phyloP scores from a whole-genome alignment of 805 yeast genomes.

The Grigorovia yakushimaensis region DNA sequence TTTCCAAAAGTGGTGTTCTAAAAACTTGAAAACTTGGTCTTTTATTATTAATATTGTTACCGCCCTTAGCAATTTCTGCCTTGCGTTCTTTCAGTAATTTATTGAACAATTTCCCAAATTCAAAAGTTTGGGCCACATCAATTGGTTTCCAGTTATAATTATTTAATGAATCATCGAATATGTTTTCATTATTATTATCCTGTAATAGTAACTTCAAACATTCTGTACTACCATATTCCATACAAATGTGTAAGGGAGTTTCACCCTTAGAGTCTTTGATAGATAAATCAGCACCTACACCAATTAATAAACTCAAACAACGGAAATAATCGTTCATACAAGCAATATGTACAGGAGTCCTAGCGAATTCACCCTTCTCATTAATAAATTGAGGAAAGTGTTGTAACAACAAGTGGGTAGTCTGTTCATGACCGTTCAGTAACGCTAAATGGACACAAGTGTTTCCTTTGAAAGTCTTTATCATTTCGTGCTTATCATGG shows the following conservation, averaged over 20 bases:
- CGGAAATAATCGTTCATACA: conserved; percentile 49
- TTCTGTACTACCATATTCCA: conserved; percentile 54
- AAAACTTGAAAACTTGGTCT: conserved; percentile 16
- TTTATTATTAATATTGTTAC: conserved; percentile 3
- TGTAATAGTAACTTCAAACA: conserved; percentile 45
- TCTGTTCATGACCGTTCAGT: conserved; percentile 53
- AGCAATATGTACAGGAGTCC: conserved; percentile 64
- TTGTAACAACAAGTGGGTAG: conserved; percentile 62
- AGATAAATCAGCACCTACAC: conserved; percentile 70
- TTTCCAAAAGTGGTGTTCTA: conserved; percentile 19
- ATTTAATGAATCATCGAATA: conserved; percentile 36
- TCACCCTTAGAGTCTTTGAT: conserved; percentile 65
- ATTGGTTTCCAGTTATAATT: conserved; percentile 54
- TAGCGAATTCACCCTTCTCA: conserved; percentile 36
- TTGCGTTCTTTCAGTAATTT: conserved; percentile 18
- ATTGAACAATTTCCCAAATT: conserved; percentile 37
- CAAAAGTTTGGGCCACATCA: conserved; percentile 48
- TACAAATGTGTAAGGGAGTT: conserved; percentile 77
- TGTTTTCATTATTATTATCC: conserved; percentile 22
- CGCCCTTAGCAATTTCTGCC: neutral
- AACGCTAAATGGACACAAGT: conserved; percentile 69
- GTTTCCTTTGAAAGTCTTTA: conserved; percentile 44
- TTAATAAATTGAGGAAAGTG: conserved; percentile 50
- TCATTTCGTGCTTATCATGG: conserved; percentile 42
- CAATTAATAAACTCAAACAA: conserved; percentile 54